These are phyloP conservation scores for Pezicula radicicola DNA, from an alignment of 2,329 filamentous ascomycete species.

Conservation along the genomic window DNA sequence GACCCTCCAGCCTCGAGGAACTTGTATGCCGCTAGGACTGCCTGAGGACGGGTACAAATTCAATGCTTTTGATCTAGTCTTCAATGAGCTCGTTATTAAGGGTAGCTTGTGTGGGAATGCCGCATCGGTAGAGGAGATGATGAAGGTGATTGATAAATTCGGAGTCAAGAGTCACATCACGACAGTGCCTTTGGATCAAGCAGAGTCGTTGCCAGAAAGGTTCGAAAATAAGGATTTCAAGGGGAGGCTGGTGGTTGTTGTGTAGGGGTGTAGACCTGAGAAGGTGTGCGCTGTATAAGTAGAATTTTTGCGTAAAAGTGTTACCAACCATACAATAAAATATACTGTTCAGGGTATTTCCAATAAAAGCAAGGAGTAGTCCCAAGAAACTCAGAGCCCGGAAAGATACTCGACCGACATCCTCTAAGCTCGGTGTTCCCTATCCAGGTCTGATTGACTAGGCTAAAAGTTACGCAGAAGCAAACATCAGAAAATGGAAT, in stretches of 20 bases:
- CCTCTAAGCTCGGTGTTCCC: too few species aligned
- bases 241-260: neutral
- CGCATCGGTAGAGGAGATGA: neutral
- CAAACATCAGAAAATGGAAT: too few species aligned
- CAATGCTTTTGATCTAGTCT: neutral
- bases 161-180: neutral
- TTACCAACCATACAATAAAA: too few species aligned
- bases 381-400: too few species aligned
- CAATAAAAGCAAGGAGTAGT: too few species aligned
- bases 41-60: neutral
- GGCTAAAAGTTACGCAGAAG: too few species aligned
- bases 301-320: too few species aligned
- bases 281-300: too few species aligned
- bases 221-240: neutral
- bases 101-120: neutral
- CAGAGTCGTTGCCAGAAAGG: neutral
- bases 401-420: too few species aligned
- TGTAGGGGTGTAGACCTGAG: too few species aligned
- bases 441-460: too few species aligned
- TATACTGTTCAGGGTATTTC: too few species aligned
- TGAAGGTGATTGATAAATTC: neutral
- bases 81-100: neutral
- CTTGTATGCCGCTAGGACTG: neutral
- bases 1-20: neutral
- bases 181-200: constrained; percentile 18